Evolutionary conservation across 1,284 basidiomycete species (phyloP), one percentile per base, ranked within the genome.

Genomic region (Trichosporon inkin): DNA sequence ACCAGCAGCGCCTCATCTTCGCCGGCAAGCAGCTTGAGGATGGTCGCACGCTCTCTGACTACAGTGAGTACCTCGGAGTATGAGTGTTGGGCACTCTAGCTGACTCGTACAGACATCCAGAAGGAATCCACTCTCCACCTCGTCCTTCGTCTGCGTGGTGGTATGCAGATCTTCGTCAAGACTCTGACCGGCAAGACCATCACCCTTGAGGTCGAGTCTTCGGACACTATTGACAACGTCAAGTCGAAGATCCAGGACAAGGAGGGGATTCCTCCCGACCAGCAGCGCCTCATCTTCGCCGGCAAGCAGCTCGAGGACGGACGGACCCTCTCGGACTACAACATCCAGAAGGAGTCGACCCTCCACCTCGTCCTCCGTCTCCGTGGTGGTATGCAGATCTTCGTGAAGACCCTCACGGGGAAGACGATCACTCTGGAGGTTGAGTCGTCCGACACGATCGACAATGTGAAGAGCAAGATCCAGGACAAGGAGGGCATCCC

Each of bases 21-120:
- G 94, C 94, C 55, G 94, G 94, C 71, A 97, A 97, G 84, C 94
- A 98, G 82, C 88, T 98, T 67, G 92, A 94, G 82, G 91, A 94
- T 80, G 91, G 89, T 62, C 88, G 89, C 75, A 91, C 89, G 61
- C 86, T 93, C 62, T 88, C 81, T 70, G 90, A 94, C 81, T 94
- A 95, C 83, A 58, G 38, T 10, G 32, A 28, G 44, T 16, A 11
- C 6, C n/a, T n/a, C n/a, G n/a, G n/a, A n/a, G n/a, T n/a, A n/a
- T 39, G 17, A n/a, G 6, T 16, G 36, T 35, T 17, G 36, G 7
- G 37, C 32, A 17, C 20, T 22, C 24, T n/a, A n/a, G n/a, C n/a
- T 41, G 51, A 20, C 40, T 28, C 7, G 14, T 32, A 32, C 4
- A n/a, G 90, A 90, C 84, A 97, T 97, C 73, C 95, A 92, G 82